Percentiles rank a stretch among this genome's conserved stretches.
These are phyloP conservation scores for Aspergillus sergii DNA, from an alignment of 2,329 filamentous ascomycete genomes.

Conservation along the genomic window DNA sequence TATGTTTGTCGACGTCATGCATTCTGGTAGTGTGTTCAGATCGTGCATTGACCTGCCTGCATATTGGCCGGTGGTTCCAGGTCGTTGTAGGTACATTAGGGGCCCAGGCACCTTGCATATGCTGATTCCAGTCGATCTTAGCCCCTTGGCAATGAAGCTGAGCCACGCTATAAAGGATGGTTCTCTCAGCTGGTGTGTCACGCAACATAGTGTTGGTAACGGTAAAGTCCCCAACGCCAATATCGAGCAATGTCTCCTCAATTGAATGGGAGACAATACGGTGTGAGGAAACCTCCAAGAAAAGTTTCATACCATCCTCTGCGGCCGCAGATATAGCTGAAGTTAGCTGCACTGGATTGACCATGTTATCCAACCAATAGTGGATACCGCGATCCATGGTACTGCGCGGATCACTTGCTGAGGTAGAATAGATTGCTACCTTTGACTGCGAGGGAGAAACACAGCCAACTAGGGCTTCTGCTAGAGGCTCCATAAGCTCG, in stretches of 20 bases:
- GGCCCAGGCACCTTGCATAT: conserved; percentile 28
- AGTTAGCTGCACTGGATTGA: conserved; percentile 38
- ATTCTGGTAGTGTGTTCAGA: conserved; percentile 9
- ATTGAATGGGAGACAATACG: conserved; percentile 48
- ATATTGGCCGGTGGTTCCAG: conserved; percentile 24
- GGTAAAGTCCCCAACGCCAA: conserved; percentile 33
- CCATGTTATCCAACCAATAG: conserved; percentile 44
- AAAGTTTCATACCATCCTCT: conserved; percentile 42
- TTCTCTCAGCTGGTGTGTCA: conserved; percentile 27
- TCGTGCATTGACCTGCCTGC: conserved; percentile 2
- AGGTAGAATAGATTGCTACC: conserved; percentile 18
- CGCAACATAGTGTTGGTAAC: conserved; percentile 37
- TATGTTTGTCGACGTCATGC: conserved; percentile 41
- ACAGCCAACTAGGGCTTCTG: conserved; percentile 12
- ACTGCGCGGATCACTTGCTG: conserved; percentile 21
- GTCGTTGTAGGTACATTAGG: conserved; percentile 26
- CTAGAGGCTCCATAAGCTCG: conserved; percentile 32
- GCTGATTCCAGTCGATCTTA: conserved; percentile 29
- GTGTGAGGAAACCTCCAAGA: conserved; percentile 48
- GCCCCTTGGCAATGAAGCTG: conserved; percentile 35
- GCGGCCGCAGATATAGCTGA: conserved; percentile 38
- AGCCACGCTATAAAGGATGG: conserved; percentile 30
- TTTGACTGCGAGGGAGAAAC: conserved; percentile 26
- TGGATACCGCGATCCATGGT: conserved; percentile 6
- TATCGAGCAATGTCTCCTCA: conserved; percentile 40